Evolutionary conservation across 23 red algal genomes (phyloP), one percentile per base, ranked within the genome.

Genomic region (Pyropia haitanensis): DNA sequence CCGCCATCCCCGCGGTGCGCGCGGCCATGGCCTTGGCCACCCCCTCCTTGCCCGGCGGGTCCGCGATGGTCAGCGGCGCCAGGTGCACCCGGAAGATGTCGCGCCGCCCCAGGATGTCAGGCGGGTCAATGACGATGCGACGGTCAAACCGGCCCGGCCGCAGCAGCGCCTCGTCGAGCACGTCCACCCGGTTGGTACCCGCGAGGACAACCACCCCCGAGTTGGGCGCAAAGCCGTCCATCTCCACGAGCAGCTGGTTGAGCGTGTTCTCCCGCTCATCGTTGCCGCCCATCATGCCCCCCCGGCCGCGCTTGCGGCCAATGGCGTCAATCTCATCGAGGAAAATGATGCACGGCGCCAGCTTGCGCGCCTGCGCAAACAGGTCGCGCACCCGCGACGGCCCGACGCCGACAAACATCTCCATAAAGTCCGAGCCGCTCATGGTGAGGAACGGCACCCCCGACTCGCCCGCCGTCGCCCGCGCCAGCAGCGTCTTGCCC

Each of bases 311-410:
- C 57, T 85, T 79, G 39, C 94, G 73, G 18, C 94, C 94, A 63
- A 98, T 98, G 21, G 94, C 94, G 55, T 98, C 94, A 61, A 98
- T 98, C 67, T 98, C 94, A 60, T 98, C 94, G 29, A 98, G 69
- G 70, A 98, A 98, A 22, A 98, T 64, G 48, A 98, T 98, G 58
- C 94, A 98, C 2, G 94, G 94, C 39, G 94, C 63, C 73, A 91
- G 74, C 58, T 83, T 64, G 10, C 94, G 79, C 32, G 94, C 94
- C 76, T 98, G 94, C 18, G 94, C 82, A 67, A 98, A 98, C 27
- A 98, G 68, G 51, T 98, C 94, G 14, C 94, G 68, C 26, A 98
- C 94, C 8, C 94, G 83, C 73, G 80, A 88, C 15, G 94, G 94
- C 48, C 94, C 94, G 63, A 98, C 94, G 39, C 94, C 94, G 4